phyloP scores from a whole-genome alignment of 371 early-diverging fungal genomes.

The Actinomucor elegans region DNA sequence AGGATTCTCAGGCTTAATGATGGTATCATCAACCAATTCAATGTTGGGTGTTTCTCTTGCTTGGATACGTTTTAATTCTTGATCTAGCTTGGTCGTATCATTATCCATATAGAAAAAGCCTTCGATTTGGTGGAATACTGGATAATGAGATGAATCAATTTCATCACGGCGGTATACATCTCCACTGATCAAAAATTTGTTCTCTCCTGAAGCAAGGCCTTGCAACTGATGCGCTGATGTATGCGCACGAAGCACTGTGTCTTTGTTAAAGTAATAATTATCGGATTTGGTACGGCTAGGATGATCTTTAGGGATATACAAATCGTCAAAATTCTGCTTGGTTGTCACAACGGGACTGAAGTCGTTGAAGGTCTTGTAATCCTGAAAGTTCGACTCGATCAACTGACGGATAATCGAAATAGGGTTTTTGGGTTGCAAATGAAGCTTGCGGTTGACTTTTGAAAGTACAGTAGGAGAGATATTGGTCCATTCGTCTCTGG shows the following conservation, averaged over 20 bases:
- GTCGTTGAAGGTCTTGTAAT: slow-evolving; percentile 64
- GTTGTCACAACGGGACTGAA: slow-evolving; percentile 82
- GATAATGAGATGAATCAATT: slow-evolving; percentile 94
- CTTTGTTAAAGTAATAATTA: slow-evolving; percentile 89
- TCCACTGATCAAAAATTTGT: slow-evolving; percentile 82
- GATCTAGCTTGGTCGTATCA: slow-evolving; percentile 14
- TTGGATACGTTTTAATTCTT: slow-evolving; percentile 21
- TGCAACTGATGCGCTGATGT: slow-evolving; percentile 94
- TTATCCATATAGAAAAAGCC: slow-evolving; percentile 71
- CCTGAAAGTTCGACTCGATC: slow-evolving; percentile 74
- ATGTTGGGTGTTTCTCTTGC: slow-evolving; percentile 39
- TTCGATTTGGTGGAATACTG: slow-evolving; percentile 98
- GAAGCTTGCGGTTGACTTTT: slow-evolving; percentile 77
- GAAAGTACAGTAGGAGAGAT: slow-evolving; percentile 73
- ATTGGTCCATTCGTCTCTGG: slow-evolving; percentile 78
- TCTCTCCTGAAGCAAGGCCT: slow-evolving; percentile 53
- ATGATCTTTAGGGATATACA: slow-evolving; percentile 83
- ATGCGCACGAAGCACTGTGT: slow-evolving; percentile 87
- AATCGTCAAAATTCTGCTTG: slow-evolving; percentile 89
- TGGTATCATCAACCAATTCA: slow-evolving; percentile 57
- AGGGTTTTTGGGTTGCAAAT: slow-evolving; percentile 84
- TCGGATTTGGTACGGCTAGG: slow-evolving; percentile 82
- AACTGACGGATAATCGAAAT: slow-evolving; percentile 80
- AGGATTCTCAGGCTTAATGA: slow-evolving; percentile 58
- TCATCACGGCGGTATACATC: slow-evolving; percentile 98